Conservation (phyloP, 1,284 basidiomycete species). For the Papiliotrema flavescens region DNA sequence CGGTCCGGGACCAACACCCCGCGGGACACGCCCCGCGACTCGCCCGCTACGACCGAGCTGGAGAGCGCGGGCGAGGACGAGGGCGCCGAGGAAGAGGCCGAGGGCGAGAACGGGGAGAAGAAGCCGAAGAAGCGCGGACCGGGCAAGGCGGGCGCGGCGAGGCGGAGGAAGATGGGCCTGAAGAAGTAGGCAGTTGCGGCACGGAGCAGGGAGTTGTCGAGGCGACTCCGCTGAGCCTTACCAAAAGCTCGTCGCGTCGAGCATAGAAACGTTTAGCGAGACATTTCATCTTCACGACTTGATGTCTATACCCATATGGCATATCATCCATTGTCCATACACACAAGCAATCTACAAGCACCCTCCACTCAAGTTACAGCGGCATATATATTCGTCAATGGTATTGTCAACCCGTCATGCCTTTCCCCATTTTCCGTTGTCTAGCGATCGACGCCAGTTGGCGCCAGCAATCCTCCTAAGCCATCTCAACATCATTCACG, state of each 20-base stretch:
- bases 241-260: too few relatives aligned
- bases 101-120: slow-evolving; percentile 9
- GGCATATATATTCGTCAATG: too few relatives aligned
- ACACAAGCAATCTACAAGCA: too few relatives aligned
- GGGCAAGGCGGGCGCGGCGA: slow-evolving; percentile 39
- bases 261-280: too few relatives aligned
- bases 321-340: too few relatives aligned
- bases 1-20: background rate
- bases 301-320: background rate
- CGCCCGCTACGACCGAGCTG: background rate
- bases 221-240: too few relatives aligned
- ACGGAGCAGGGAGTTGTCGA: too few relatives aligned
- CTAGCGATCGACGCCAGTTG: too few relatives aligned
- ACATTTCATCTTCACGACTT: background rate
- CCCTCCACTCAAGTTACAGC: too few relatives aligned
- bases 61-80: slow-evolving; percentile 14
- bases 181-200: slow-evolving; percentile 27
- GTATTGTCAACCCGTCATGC: too few relatives aligned
- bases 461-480: background rate
- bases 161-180: slow-evolving; percentile 41
- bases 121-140: slow-evolving; percentile 30
- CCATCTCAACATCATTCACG: background rate
- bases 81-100: slow-evolving; percentile 10
- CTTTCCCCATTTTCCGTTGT: too few relatives aligned
- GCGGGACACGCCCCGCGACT: background rate